Conservation (phyloP, 441 rosid species). For the Pelargonium fulgidum region DNA sequence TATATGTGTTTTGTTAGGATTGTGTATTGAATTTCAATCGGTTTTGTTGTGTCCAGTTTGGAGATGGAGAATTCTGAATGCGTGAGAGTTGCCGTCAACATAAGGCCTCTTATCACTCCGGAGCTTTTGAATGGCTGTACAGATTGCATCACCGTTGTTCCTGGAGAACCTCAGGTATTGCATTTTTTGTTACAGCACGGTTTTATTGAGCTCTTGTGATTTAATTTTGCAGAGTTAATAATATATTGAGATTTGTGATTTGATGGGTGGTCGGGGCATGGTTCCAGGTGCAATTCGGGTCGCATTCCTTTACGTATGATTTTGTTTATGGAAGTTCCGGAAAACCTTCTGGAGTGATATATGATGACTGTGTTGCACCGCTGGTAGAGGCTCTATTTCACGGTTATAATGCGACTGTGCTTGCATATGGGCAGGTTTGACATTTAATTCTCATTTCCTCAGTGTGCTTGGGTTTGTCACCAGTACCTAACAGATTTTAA, state of each 20-base stretch:
- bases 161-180: constrained; percentile 83
- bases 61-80: constrained; percentile 64
- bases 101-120: constrained; percentile 75
- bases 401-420: constrained; percentile 92
- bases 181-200: not conserved
- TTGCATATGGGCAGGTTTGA: constrained; percentile 89
- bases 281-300: constrained; percentile 68
- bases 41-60: constrained; percentile 3
- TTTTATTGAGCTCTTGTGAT: not conserved
- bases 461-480: not conserved
- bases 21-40: not conserved
- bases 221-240: not conserved
- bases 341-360: constrained; percentile 41
- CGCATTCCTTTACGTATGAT: constrained; percentile 81
- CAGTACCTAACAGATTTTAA: not conserved
- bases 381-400: constrained; percentile 71
- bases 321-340: constrained; percentile 55
- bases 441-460: not conserved
- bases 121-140: constrained; percentile 84
- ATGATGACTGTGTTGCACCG: constrained; percentile 70
- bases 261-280: not conserved
- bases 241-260: not conserved
- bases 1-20: not conserved
- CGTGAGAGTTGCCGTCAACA: constrained; percentile 81
- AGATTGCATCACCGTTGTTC: constrained; percentile 74